Evolutionary conservation across 2,329 filamentous ascomycete genomes (phyloP).

Genomic region (Trichoderma afroharzianum): DNA sequence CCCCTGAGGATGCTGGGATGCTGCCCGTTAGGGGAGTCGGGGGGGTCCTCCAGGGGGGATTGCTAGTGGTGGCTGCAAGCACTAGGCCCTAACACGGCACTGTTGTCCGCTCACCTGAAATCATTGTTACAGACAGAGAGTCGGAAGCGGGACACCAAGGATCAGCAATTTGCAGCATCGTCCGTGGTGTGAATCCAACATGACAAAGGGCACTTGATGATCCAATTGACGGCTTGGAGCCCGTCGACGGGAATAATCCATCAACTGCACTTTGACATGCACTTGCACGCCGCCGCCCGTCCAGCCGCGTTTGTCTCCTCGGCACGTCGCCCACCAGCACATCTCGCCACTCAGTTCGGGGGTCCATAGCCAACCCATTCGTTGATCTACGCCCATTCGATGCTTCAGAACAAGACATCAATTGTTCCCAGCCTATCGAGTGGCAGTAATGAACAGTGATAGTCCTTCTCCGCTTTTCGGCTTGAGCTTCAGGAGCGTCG

Average conservation of each 20-base stretch:
- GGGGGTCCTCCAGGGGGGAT: background rate
- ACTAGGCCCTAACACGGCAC: slow-evolving; percentile 14
- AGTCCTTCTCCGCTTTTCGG: background rate
- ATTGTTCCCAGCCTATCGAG: background rate
- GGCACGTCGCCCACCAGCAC: background rate
- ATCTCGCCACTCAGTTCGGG: background rate
- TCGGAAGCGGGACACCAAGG: slow-evolving; percentile 5
- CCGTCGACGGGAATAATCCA: background rate
- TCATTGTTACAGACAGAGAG: slow-evolving; percentile 16
- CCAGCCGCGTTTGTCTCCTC: background rate
- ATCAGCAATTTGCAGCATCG: slow-evolving; percentile 1
- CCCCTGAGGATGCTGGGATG: slow-evolving; percentile 1
- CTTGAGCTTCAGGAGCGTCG: slow-evolving; percentile 3
- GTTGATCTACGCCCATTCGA: background rate
- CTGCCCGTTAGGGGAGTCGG: background rate
- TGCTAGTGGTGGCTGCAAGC: slow-evolving; percentile 13
- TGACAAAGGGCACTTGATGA: background rate
- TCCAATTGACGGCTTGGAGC: background rate
- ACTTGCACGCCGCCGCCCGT: background rate
- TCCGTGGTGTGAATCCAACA: background rate
- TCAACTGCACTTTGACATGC: background rate
- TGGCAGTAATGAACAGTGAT: background rate
- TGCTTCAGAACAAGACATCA: background rate
- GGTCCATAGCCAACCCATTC: background rate
- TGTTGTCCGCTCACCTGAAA: slow-evolving; percentile 16